Evolutionary conservation across 805 yeast species (phyloP), one percentile per base, ranked within the genome.

Genomic region (Tanozyma kutaoensis): DNA sequence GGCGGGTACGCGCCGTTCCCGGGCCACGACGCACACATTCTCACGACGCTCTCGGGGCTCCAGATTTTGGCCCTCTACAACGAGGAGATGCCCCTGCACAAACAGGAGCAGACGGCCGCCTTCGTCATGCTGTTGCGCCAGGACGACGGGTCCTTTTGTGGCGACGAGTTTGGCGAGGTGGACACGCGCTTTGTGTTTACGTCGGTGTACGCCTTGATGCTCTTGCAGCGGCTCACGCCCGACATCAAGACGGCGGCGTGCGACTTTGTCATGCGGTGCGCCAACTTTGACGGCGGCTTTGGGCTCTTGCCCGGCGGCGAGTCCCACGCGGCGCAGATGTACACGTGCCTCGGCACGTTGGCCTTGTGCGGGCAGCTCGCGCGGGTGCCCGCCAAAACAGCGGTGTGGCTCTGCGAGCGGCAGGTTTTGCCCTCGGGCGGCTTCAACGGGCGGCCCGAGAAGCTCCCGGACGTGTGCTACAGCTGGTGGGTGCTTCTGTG

Each of bases 401-500:
- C 76, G 3, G 72, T 79, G 70, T 91, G 98, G 97, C 59, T 91
- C 12, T 67, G 88, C 41, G 97, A 91, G 45, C 59, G 99, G 32
- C 99, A 91, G 50, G 67, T 82, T 7, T 37, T 48, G 15, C 63
- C 69, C 5, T 66, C 66, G 16, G 99, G 99, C 5, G 99, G 99
- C 0, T 61, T 91, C 29, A 91, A 91, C 45, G 99, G 99, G 1
- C 66, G 99, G 27, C 95, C 97, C 0, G 94, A 91, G 32, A 91
- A 91, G 47, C 55, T 84, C 12, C 94, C 97, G 0, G 99, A 91
- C 50, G 95, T 82, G n/a, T 91, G 99, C 47, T 91, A 91, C 48
- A 75, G 91, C 40, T 91, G 96, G 95, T 91, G 99, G 99, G 93
- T 85, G 8, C 48, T 85, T 14, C 76, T 93, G 2, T 66, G 84